Conservation (phyloP, 768 basidiomycete species). For the Lentinus tigrinus region DNA sequence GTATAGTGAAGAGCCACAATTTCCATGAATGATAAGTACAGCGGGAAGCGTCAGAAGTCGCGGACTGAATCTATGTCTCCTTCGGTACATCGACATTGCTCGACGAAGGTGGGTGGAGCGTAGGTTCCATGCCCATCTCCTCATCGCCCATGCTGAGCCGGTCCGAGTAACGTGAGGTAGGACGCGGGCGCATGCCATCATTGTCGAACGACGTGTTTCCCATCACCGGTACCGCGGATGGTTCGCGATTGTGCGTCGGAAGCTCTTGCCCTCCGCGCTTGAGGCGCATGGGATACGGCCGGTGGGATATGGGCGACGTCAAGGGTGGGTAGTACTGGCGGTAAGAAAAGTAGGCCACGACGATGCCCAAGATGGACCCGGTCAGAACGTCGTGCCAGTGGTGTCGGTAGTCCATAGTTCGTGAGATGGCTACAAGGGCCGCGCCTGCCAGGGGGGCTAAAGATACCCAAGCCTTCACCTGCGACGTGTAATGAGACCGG, state of each 20-base stretch:
- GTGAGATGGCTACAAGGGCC: constrained; percentile 74
- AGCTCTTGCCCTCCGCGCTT: constrained; percentile 43
- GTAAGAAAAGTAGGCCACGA: constrained; percentile 73
- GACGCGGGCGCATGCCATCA: constrained; percentile 1
- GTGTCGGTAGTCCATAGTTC: constrained; percentile 92
- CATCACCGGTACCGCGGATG: background rate
- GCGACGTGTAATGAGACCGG: background rate
- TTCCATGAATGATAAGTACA: too few relatives aligned
- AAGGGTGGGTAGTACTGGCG: constrained; percentile 84
- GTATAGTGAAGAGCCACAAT: too few relatives aligned
- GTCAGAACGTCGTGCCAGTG: constrained; percentile 92
- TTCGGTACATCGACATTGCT: background rate
- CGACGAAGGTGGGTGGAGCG: background rate
- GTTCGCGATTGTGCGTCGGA: constrained; percentile 34
- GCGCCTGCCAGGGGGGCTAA: constrained; percentile 77
- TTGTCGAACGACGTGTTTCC: background rate
- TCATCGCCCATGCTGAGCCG: constrained; percentile 7
- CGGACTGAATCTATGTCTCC: background rate
- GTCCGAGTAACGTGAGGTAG: constrained; percentile 6
- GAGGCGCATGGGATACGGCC: constrained; percentile 71
- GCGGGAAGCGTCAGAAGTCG: too few relatives aligned
- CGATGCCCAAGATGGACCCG: constrained; percentile 72
- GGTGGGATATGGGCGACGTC: constrained; percentile 57
- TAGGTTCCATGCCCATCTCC: background rate
- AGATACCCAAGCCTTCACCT: constrained; percentile 78